Conservation (phyloP, 2,329 filamentous ascomycete species). For the Aspergillus tanneri region DNA sequence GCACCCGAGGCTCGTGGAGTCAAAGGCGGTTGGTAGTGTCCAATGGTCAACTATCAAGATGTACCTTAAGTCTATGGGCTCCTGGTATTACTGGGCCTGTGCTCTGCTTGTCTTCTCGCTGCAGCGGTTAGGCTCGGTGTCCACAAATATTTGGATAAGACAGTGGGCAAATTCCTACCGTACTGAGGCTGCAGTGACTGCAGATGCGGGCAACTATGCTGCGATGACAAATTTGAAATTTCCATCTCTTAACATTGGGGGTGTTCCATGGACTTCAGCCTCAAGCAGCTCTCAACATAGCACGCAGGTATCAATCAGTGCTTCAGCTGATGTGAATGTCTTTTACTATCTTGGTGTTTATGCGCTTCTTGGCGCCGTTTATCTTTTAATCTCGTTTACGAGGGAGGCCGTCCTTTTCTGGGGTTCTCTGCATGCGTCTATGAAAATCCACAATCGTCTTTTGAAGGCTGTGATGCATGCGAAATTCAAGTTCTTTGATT, state of each 20-base stretch:
- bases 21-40: slow-evolving; percentile 80
- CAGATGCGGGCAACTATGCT: slow-evolving; percentile 43
- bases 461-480: slow-evolving; percentile 79
- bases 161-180: slow-evolving; percentile 92
- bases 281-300: slow-evolving; percentile 31
- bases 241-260: slow-evolving; percentile 38
- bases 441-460: slow-evolving; percentile 74
- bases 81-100: slow-evolving; percentile 90
- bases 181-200: slow-evolving; percentile 39
- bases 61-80: slow-evolving; percentile 89
- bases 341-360: slow-evolving; percentile 83
- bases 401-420: slow-evolving; percentile 89
- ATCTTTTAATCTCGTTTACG: slow-evolving; percentile 76
- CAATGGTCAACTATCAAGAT: slow-evolving; percentile 82
- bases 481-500: slow-evolving; percentile 96
- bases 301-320: slow-evolving; percentile 16
- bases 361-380: slow-evolving; percentile 72
- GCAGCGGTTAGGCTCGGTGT: slow-evolving; percentile 82
- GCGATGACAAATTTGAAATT: slow-evolving; percentile 39
- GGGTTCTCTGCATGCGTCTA: slow-evolving; percentile 85
- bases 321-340: slow-evolving; percentile 64
- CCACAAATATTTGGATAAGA: slow-evolving; percentile 91
- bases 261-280: slow-evolving; percentile 35
- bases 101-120: slow-evolving; percentile 72
- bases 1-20: slow-evolving; percentile 61